phyloP scores from a whole-genome alignment of 2,329 filamentous ascomycete genomes.

The Huntiella moniliformis region DNA sequence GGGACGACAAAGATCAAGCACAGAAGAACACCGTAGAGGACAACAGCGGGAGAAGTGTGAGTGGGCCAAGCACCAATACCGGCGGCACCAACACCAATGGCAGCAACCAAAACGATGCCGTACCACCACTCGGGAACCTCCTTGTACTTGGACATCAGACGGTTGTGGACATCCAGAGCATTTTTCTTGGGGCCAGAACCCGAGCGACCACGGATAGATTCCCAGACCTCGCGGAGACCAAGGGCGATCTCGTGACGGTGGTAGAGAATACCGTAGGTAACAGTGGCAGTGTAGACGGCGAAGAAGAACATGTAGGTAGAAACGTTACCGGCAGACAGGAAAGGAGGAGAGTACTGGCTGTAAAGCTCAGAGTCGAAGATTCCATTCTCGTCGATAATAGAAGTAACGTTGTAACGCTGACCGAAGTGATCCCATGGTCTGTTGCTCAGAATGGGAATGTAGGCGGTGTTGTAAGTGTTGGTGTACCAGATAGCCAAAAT shows the following conservation, averaged over 20 bases:
- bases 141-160: constrained; percentile 17
- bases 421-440: constrained; percentile 31
- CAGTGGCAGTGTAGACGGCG: constrained; percentile 31
- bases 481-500: constrained; percentile 38
- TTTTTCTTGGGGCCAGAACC: constrained; percentile 17
- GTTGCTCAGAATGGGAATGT: constrained; percentile 34
- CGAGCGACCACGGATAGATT: constrained; percentile 23
- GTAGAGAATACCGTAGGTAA: constrained; percentile 32
- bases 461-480: constrained; percentile 37
- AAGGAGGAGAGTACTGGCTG: constrained; percentile 31
- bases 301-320: constrained; percentile 37
- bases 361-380: constrained; percentile 29
- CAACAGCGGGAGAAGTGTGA: constrained; percentile 30
- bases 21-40: constrained; percentile 31
- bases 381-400: constrained; percentile 23
- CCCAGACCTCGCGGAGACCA: constrained; percentile 29
- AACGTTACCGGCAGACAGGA: constrained; percentile 30
- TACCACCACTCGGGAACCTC: constrained; percentile 40
- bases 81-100: constrained; percentile 27
- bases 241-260: constrained; percentile 31
- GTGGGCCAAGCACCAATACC: constrained; percentile 31
- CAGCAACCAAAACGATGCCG: constrained; percentile 22
- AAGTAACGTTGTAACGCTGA: constrained; percentile 27
- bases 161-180: constrained; percentile 18
- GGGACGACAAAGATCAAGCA: constrained; percentile 33